phyloP scores from a whole-genome alignment of 768 basidiomycete genomes.

The Trametes coccinea region DNA sequence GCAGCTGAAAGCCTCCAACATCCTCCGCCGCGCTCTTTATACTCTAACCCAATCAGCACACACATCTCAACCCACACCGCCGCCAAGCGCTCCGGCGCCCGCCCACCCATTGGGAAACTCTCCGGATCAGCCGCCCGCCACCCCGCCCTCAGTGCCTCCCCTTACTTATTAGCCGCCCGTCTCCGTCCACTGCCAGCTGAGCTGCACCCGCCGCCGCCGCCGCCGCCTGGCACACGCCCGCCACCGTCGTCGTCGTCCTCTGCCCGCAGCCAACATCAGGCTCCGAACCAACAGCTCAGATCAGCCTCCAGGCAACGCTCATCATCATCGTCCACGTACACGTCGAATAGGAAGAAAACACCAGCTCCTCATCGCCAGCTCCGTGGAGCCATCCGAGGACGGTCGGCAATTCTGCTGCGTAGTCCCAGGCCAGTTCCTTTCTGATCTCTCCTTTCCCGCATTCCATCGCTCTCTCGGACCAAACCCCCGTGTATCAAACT shows the following conservation, averaged over 20 bases:
- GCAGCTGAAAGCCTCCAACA: not conserved
- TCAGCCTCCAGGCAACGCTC: too few species aligned
- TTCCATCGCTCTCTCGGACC: not conserved
- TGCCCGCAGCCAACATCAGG: too few species aligned
- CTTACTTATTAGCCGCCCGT: too few species aligned
- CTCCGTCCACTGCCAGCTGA: too few species aligned
- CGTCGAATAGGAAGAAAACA: too few species aligned
- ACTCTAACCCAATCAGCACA: slow-evolving; percentile 4
- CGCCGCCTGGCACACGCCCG: not conserved
- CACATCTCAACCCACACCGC: not conserved
- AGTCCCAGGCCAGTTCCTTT: not conserved
- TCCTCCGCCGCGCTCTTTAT: slow-evolving; percentile 10
- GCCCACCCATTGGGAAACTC: not conserved
- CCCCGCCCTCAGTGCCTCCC: not conserved
- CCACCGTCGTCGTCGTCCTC: too few species aligned
- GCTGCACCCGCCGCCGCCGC: too few species aligned
- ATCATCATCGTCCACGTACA: too few species aligned
- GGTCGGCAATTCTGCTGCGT: not conserved
- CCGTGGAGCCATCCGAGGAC: too few species aligned
- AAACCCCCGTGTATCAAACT: not conserved
- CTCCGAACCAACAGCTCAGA: too few species aligned
- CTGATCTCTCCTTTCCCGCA: not conserved
- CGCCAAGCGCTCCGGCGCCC: slow-evolving; percentile 3
- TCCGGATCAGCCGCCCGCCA: not conserved
- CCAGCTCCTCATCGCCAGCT: too few species aligned